Conservation (phyloP, 192 early-diverging fungal species). For the Gonapodya prolifera region DNA sequence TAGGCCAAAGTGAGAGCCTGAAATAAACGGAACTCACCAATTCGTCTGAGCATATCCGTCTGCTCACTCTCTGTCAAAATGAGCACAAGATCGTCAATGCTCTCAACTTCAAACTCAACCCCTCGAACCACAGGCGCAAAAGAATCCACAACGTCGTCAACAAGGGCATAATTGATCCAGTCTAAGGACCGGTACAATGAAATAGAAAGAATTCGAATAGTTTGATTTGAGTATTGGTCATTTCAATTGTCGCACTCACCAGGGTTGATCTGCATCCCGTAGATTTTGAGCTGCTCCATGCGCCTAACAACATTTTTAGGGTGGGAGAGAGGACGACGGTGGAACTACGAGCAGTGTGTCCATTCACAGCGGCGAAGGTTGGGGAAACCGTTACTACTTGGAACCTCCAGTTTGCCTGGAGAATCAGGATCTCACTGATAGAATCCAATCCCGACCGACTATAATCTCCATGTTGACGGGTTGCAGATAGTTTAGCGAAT, state of each 20-base stretch:
- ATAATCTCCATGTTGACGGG: constrained; percentile 43
- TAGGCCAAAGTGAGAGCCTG: not conserved
- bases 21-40: not conserved
- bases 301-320: constrained; percentile 72
- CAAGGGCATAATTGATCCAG: constrained; percentile 92
- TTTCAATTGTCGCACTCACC: constrained; percentile 20
- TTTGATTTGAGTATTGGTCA: not conserved
- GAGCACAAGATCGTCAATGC: constrained; percentile 88
- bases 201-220: constrained; percentile 19
- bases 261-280: constrained; percentile 72
- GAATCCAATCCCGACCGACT: constrained; percentile 38
- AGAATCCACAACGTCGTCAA: constrained; percentile 90
- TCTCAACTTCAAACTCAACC: constrained; percentile 90
- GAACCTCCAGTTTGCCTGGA: not conserved
- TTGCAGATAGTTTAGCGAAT: constrained; percentile 14
- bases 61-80: constrained; percentile 83
- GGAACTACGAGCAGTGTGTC: constrained; percentile 46
- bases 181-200: constrained; percentile 34
- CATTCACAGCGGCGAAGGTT: not conserved
- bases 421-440: constrained; percentile 25
- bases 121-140: constrained; percentile 73
- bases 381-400: not conserved
- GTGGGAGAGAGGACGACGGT: constrained; percentile 63
- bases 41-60: constrained; percentile 35
- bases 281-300: constrained; percentile 71